Percentiles rank a stretch among this genome's conserved stretches.
These are phyloP conservation scores for Erythrobasidium hasegawianum DNA, from an alignment of 1,284 basidiomycete species.

Conservation along the genomic window DNA sequence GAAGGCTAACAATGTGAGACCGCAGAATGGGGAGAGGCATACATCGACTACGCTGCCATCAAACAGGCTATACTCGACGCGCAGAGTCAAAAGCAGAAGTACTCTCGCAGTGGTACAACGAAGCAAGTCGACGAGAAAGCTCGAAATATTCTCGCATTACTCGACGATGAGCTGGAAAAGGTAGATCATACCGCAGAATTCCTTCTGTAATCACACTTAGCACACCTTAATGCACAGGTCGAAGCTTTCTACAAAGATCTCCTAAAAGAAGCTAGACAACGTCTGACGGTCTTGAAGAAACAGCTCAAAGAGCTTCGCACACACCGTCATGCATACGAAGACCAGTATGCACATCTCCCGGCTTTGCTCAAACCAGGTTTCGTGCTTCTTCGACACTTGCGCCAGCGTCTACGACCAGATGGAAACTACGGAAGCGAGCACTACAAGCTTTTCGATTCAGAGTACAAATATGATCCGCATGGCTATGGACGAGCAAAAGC, in stretches of 20 bases:
- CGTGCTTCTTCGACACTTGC: background rate
- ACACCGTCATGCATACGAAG: constrained; percentile 60
- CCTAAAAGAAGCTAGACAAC: constrained; percentile 63
- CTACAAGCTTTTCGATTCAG: constrained; percentile 1
- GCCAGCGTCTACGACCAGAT: constrained; percentile 13
- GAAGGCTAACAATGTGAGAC: background rate
- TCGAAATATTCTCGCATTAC: background rate
- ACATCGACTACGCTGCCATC: constrained; percentile 14
- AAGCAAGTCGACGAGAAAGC: background rate
- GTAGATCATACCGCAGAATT: background rate
- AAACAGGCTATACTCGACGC: constrained; percentile 1
- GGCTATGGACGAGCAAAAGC: constrained; percentile 1
- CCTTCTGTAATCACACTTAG: no score
- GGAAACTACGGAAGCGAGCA: constrained; percentile 3
- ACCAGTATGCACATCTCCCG: background rate
- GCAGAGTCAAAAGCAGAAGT: background rate
- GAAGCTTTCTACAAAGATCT: constrained; percentile 65
- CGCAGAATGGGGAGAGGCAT: constrained; percentile 15
- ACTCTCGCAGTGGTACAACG: background rate
- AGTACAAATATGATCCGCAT: constrained; percentile 13
- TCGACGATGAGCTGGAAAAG: constrained; percentile 12
- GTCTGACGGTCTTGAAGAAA: constrained; percentile 58
- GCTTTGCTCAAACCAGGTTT: background rate
- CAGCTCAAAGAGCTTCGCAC: constrained; percentile 71
- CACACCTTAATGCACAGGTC: constrained; percentile 55